Evolutionary conservation across 495 filamentous ascomycete species (phyloP).

Genomic region (Aspergillus nidulans): DNA sequence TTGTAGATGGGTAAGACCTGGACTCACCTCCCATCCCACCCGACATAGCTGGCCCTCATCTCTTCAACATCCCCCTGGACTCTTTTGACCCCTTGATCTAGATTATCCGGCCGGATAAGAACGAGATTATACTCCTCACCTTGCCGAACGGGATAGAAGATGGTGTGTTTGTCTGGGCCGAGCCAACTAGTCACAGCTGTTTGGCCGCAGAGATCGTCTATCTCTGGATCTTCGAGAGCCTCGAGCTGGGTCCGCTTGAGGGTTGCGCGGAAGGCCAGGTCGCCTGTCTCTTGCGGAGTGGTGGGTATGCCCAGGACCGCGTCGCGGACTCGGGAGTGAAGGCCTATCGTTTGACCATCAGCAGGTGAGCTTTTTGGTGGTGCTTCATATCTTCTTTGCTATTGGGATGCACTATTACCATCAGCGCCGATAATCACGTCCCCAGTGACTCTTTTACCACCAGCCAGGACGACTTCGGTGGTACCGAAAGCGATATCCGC

Average conservation of each 20-base stretch:
- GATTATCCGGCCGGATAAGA: constrained; percentile 58
- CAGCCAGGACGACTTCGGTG: neutral
- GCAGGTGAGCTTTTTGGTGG: too few species aligned
- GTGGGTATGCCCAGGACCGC: constrained; percentile 32
- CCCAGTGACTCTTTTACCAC: constrained; percentile 4
- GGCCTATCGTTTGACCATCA: constrained; percentile 10
- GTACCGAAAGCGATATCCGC: neutral
- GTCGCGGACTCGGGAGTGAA: constrained; percentile 27
- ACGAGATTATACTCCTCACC: constrained; percentile 60
- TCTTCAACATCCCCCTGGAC: constrained; percentile 9
- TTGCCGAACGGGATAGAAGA: constrained; percentile 55
- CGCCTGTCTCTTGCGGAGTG: constrained; percentile 51
- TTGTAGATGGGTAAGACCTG: neutral
- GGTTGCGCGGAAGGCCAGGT: constrained; percentile 58
- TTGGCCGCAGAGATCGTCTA: constrained; percentile 6
- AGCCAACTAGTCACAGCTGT: constrained; percentile 44
- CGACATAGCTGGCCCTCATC: constrained; percentile 10
- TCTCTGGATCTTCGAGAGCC: constrained; percentile 6
- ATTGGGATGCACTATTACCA: constrained; percentile 12
- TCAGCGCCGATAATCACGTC: constrained; percentile 16
- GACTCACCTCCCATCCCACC: constrained; percentile 15
- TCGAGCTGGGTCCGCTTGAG: constrained; percentile 2
- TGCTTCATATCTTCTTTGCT: too few species aligned
- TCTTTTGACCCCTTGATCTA: constrained; percentile 29
- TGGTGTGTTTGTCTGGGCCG: constrained; percentile 54